Conservation (phyloP, 1,284 basidiomycete species). For the Cryptococcus deneoformans region DNA sequence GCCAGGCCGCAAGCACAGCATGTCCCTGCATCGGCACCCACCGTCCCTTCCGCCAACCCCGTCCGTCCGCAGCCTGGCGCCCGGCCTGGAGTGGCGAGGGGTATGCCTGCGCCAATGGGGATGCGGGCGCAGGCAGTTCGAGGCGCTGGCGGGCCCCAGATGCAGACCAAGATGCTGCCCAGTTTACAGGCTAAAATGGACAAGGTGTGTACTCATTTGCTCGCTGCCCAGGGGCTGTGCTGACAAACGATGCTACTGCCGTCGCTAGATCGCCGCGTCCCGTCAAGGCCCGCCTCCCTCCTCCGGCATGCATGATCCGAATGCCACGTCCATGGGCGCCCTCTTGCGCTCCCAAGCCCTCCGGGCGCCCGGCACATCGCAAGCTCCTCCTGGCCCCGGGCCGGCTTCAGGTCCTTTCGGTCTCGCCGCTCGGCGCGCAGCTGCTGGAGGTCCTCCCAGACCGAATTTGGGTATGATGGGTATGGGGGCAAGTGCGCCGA, state of each 20-base stretch:
- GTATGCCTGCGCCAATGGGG: conserved; percentile 34
- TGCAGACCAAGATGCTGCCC: conserved; percentile 62
- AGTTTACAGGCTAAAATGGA: conserved; percentile 91
- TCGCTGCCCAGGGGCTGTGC: neutral
- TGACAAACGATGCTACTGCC: neutral
- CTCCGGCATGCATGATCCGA: conserved; percentile 19
- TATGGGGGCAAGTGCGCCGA: conserved; percentile 28
- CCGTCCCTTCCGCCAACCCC: neutral
- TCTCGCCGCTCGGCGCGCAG: conserved; percentile 42
- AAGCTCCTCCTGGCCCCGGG: conserved; percentile 19
- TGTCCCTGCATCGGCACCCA: conserved; percentile 3
- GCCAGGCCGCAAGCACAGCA: neutral
- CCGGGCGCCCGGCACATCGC: conserved; percentile 2
- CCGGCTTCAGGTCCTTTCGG: conserved; percentile 43
- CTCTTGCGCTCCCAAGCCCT: conserved; percentile 42
- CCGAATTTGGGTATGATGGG: conserved; percentile 36
- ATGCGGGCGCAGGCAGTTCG: conserved; percentile 24
- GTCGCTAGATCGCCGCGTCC: conserved; percentile 25
- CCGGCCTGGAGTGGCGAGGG: conserved; percentile 10
- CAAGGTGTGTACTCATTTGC: conserved; percentile 42
- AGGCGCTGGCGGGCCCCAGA: conserved; percentile 24
- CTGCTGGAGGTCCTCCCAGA: conserved; percentile 28
- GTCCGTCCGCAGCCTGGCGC: conserved; percentile 6
- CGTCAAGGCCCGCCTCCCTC: conserved; percentile 26
- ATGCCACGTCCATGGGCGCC: conserved; percentile 43